These are phyloP conservation scores for Coemansia sp. DNA, from an alignment of 192 early-diverging fungal species.

Conservation along the genomic window DNA sequence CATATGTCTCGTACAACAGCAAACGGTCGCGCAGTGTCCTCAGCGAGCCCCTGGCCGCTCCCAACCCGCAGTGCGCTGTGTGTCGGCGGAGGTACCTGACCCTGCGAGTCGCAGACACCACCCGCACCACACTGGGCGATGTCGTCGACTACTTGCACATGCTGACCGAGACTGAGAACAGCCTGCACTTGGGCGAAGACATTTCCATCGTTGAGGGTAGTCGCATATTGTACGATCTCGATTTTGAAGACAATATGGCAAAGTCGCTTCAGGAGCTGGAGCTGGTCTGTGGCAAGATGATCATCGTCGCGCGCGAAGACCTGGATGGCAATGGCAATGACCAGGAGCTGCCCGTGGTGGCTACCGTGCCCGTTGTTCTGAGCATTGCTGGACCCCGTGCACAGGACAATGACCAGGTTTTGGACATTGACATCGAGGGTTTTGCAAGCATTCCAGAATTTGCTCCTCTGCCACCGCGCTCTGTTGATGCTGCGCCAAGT, in stretches of 20 bases:
- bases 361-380: slow-evolving; percentile 27
- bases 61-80: slow-evolving; percentile 74
- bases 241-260: slow-evolving; percentile 79
- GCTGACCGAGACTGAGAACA: slow-evolving; percentile 32
- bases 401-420: neutral
- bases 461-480: slow-evolving; percentile 14
- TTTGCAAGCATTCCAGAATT: slow-evolving; percentile 29
- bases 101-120: slow-evolving; percentile 58
- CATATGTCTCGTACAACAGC: slow-evolving; percentile 61
- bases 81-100: slow-evolving; percentile 65
- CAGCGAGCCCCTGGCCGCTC: slow-evolving; percentile 60
- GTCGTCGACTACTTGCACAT: slow-evolving; percentile 57
- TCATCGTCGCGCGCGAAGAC: slow-evolving; percentile 35
- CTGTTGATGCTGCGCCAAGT: neutral
- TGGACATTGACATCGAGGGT: slow-evolving; percentile 26
- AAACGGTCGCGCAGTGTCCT: slow-evolving; percentile 60
- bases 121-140: slow-evolving; percentile 62
- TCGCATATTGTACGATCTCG: slow-evolving; percentile 83
- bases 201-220: slow-evolving; percentile 66
- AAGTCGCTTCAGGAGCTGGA: slow-evolving; percentile 59
- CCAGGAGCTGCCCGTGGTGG: neutral
- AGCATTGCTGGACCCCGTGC: slow-evolving; percentile 14
- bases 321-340: slow-evolving; percentile 4
- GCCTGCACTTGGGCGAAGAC: slow-evolving; percentile 67
- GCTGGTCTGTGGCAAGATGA: slow-evolving; percentile 46